Conservation (phyloP, 2,329 filamentous ascomycete genomes). For the Myriosclerotinia duriaeana region DNA sequence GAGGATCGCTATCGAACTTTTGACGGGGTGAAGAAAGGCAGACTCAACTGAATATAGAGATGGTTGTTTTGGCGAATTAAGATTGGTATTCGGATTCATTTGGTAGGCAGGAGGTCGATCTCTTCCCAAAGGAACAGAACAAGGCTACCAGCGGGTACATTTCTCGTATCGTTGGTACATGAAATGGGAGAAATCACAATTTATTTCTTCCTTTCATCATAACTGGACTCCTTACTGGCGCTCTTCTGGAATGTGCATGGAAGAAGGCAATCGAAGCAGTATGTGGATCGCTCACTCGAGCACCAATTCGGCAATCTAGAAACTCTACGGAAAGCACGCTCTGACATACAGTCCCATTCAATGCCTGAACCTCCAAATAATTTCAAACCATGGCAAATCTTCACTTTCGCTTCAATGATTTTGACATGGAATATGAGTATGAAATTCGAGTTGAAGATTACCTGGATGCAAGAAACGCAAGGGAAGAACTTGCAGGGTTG, state of each 20-base stretch:
- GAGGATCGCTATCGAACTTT: not conserved
- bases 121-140: not conserved
- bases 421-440: not conserved
- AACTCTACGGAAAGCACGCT: not conserved
- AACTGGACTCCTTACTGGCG: not conserved
- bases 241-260: too few relatives aligned
- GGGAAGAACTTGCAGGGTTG: not conserved
- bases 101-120: not conserved
- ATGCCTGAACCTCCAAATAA: not conserved
- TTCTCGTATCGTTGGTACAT: not conserved
- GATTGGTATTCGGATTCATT: not conserved
- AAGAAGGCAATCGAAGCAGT: not conserved
- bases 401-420: constrained; percentile 2
- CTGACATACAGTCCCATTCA: not conserved
- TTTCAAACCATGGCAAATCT: not conserved
- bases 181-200: not conserved
- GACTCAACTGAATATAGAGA: not conserved
- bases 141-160: not conserved
- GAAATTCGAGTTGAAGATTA: not conserved
- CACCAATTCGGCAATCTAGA: not conserved
- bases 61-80: not conserved
- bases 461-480: not conserved
- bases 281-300: not conserved
- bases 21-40: not conserved
- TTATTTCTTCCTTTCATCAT: not conserved